These are phyloP conservation scores for Spathaspora arborariae DNA, from an alignment of 805 yeast species.

Conservation along the genomic window DNA sequence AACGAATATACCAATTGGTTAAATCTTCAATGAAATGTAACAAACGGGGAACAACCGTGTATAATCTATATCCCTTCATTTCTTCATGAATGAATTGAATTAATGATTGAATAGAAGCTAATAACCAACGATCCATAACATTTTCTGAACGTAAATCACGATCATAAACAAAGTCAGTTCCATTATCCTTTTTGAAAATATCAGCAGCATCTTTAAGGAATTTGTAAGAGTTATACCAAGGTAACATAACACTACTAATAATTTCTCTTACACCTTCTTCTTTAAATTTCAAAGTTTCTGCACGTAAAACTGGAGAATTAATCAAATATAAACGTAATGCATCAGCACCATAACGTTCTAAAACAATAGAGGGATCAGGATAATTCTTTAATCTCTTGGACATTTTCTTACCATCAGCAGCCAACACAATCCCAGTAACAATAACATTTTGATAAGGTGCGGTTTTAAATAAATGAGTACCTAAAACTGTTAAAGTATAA, in stretches of 20 bases:
- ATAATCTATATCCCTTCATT: constrained; percentile 86
- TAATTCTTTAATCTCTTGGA: constrained; percentile 96
- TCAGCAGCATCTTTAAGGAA: constrained; percentile 94
- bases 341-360: constrained; percentile 94
- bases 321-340: constrained; percentile 93
- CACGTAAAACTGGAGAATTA: constrained; percentile 95
- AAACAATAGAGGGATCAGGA: constrained; percentile 86
- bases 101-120: constrained; percentile 93
- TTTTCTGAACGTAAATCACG: constrained; percentile 63
- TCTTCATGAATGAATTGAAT: constrained; percentile 82
- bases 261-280: constrained; percentile 99
- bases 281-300: constrained; percentile 93
- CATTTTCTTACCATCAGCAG: constrained; percentile 99
- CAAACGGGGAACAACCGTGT: constrained; percentile 93
- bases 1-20: constrained; percentile 98
- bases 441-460: constrained; percentile 95
- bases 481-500: constrained; percentile 91
- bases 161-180: constrained; percentile 69
- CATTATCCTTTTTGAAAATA: constrained; percentile 71
- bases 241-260: constrained; percentile 89
- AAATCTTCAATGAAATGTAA: constrained; percentile 86
- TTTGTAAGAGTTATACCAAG: constrained; percentile 98
- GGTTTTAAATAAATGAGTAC: constrained; percentile 86
- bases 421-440: constrained; percentile 94
- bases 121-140: constrained; percentile 96